A percentile compares a stretch with the other conserved stretches of the same genome.
phyloP scores from a whole-genome alignment of 768 basidiomycete genomes.

The Chalciporus pseudorubinellus region DNA sequence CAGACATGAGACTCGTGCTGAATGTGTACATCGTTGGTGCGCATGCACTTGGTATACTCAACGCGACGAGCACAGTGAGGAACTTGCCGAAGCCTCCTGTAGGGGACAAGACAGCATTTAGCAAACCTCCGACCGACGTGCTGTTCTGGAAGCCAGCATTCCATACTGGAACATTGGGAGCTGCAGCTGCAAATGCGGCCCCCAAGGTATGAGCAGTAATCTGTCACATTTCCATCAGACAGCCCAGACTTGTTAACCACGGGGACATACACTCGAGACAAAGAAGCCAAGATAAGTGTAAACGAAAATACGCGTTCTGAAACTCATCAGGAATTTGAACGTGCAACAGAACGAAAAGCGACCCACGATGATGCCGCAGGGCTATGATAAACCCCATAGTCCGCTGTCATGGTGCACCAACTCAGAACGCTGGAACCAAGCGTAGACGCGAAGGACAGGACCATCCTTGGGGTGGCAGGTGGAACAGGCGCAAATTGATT shows the following conservation, averaged over 20 bases:
- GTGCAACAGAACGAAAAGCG: not conserved
- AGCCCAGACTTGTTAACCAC: not conserved
- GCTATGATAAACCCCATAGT: conserved; percentile 50
- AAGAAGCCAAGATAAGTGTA: conserved; percentile 49
- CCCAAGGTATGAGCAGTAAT: conserved; percentile 43
- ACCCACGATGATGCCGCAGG: conserved; percentile 59
- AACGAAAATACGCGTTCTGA: conserved; percentile 38
- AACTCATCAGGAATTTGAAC: not conserved
- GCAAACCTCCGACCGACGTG: conserved; percentile 44
- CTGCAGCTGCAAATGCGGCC: conserved; percentile 44
- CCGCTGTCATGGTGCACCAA: conserved; percentile 43
- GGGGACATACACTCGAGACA: conserved; percentile 32
- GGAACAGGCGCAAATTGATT: conserved; percentile 38
- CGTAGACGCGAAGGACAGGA: conserved; percentile 46
- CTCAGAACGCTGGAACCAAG: conserved; percentile 44
- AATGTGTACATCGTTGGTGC: conserved; percentile 61
- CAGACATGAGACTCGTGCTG: conserved; percentile 44
- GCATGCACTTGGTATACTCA: conserved; percentile 53
- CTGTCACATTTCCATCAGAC: conserved; percentile 20
- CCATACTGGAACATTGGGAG: conserved; percentile 39
- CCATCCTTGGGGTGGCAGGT: conserved; percentile 31
- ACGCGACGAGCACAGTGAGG: conserved; percentile 48
- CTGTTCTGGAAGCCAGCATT: conserved; percentile 39
- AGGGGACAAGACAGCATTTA: conserved; percentile 38
- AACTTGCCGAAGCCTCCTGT: conserved; percentile 46